Evolutionary conservation across 345 rosid species (phyloP).

Genomic region (Rhodomyrtus tomentosa): DNA sequence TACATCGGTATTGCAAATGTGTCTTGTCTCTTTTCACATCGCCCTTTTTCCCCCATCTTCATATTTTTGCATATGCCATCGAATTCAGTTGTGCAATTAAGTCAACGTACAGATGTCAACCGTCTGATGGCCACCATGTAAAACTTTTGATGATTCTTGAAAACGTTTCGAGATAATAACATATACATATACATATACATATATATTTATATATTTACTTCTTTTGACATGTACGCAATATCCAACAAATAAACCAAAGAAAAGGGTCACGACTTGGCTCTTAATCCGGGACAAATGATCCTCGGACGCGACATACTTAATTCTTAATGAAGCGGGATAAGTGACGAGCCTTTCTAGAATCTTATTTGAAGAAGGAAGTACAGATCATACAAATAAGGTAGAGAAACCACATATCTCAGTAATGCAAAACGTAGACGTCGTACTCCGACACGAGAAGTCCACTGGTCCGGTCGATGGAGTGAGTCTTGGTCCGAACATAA

Average conservation of each 20-base stretch:
- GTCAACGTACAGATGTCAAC: no score
- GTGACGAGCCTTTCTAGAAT: not conserved
- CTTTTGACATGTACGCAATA: not conserved
- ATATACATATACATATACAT: no score
- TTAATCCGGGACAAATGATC: not conserved
- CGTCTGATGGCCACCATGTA: no score
- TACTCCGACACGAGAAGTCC: not conserved
- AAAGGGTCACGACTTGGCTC: not conserved
- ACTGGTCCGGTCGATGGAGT: not conserved
- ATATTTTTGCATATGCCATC: no score
- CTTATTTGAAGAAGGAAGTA: not conserved
- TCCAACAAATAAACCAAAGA: not conserved
- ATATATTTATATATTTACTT: no score
- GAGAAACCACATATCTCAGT: not conserved
- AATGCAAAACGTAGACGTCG: not conserved
- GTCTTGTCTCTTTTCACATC: no score
- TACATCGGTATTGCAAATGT: no score
- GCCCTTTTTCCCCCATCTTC: no score
- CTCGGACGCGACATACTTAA: not conserved
- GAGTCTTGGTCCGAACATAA: conserved; percentile 16
- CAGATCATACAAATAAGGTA: not conserved
- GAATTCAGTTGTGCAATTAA: no score
- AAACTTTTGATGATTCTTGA: no score
- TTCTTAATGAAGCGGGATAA: not conserved
- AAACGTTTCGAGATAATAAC: no score